Evolutionary conservation across 148 eudicot species (phyloP).

Genomic region (Selenicereus undatus): DNA sequence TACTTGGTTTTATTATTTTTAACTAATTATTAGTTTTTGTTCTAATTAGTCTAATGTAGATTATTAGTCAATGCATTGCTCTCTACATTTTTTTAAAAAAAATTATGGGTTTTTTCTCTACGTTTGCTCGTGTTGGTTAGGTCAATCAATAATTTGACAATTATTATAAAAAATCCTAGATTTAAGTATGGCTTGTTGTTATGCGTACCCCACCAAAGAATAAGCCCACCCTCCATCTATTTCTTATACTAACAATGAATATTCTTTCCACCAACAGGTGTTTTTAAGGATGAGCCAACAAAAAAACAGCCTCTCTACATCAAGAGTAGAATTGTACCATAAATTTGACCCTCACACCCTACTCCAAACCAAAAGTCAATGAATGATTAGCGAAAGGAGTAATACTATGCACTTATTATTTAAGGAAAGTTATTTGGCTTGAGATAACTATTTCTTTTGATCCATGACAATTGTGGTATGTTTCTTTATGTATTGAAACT

Average conservation of each 20-base stretch:
- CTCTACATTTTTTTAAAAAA: too few species aligned
- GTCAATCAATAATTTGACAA: too few species aligned
- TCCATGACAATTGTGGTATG: not conserved
- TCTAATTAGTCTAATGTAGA: too few species aligned
- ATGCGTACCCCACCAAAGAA: too few species aligned
- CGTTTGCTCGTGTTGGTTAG: not conserved
- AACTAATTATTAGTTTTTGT: not conserved
- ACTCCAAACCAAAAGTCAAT: not conserved
- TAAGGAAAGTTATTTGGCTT: not conserved
- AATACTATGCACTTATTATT: not conserved
- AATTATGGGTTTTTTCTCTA: too few species aligned
- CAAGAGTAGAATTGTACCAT: not conserved
- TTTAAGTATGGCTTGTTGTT: not conserved
- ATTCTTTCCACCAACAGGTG: too few species aligned
- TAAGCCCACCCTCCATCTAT: too few species aligned
- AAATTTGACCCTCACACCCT: too few species aligned
- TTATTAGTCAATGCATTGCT: not conserved
- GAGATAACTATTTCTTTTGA: not conserved
- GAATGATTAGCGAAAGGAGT: not conserved
- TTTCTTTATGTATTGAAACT: not conserved
- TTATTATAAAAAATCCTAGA: not conserved
- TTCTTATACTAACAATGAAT: too few species aligned
- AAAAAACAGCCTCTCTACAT: not conserved
- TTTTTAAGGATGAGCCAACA: too few species aligned
- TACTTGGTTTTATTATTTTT: too few species aligned